Percentiles rank a stretch among this genome's conserved stretches.
These are phyloP conservation scores for Effrenium voratum DNA, from an alignment of 73 alveolate species.

Conservation along the genomic window DNA sequence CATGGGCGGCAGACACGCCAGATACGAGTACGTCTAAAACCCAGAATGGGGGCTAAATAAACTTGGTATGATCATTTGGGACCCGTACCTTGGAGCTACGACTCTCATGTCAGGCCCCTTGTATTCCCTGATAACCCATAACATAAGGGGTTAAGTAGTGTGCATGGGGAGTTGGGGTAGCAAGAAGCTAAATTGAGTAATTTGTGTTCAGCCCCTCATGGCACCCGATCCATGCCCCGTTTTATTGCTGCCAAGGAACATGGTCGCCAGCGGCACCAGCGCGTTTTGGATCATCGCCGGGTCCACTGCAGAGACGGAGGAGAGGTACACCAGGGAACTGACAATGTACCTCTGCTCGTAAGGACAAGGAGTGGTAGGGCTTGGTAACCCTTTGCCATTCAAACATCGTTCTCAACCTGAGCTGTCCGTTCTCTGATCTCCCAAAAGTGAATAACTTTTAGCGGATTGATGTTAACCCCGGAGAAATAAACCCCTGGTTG, in stretches of 20 bases:
- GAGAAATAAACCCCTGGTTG: no score
- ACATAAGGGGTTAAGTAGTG: background rate
- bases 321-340: constrained; percentile 27
- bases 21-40: no score
- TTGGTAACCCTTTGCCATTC: no score
- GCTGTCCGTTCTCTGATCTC: no score
- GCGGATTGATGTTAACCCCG: no score
- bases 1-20: no score
- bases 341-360: background rate
- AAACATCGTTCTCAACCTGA: no score
- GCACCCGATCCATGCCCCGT: background rate
- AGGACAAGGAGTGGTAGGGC: no score
- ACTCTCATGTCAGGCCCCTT: background rate
- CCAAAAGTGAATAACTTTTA: no score
- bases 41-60: no score
- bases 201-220: background rate
- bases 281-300: background rate
- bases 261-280: constrained; percentile 47
- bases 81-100: background rate
- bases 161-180: background rate
- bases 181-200: background rate
- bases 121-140: background rate
- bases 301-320: constrained; percentile 44
- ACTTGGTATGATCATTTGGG: background rate
- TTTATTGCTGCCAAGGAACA: no score